Evolutionary conservation across 164 flowering plant species (phyloP), one percentile per base, ranked within the genome.

Genomic region (Vitis cinerea): DNA sequence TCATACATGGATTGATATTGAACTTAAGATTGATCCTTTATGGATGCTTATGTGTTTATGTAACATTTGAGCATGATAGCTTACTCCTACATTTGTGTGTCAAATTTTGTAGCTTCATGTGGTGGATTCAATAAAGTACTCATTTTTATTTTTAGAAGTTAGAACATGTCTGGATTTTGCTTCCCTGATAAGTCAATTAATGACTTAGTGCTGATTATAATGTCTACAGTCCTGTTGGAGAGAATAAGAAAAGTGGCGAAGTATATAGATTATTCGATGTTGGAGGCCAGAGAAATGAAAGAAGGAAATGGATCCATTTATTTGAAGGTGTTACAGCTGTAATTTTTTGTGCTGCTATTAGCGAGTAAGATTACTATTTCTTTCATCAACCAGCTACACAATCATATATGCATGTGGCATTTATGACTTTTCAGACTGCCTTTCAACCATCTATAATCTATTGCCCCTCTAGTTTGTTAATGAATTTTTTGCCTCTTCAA

Each of bases 301-400:
- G 98, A 83, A 90, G 99, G 78, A 96, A 96, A 71, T 96, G 99
- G 98, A 96, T 96, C 71, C 99, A 96, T 86, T 83, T 96, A 57
- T 96, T 96, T 83, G 99, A 96, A 78, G 99, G 97, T 51, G 97
- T 96, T 63, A 80, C 97, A 53, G 95, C 97, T 68, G 98, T 96
- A 61, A 96, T 93, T 29, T 93, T 96, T 78, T 96, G 99, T 81
- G 97, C 90, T 73, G 96, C 99, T 55, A 87, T 96, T 71, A 96
- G 94, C 88, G 99, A 96, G 99, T 96, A 93, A 90, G 94, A 19
- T 69, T 50, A 7, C 27, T 4, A 9, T 65, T 56, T n/a, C 71
- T 49, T 76, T 19, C 30, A 31, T 27, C 19, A 23, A 52, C 17
- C 31, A 56, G 2, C 47, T 12, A 15, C 23, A 19, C 1, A 15